Evolutionary conservation across 495 filamentous ascomycete species (phyloP), one percentile per base, ranked within the genome.

Genomic region (Penicillium goetzii): DNA sequence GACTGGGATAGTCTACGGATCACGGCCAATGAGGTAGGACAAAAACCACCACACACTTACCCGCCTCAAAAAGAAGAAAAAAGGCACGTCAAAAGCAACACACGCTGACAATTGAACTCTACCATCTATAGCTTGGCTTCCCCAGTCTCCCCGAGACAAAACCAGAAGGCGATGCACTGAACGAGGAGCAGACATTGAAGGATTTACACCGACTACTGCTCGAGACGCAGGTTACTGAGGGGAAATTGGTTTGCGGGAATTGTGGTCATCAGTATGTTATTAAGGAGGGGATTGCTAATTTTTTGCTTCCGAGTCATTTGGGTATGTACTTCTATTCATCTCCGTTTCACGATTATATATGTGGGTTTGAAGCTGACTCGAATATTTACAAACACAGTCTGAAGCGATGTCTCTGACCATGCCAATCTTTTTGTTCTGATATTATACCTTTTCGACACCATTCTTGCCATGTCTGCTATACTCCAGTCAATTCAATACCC

Each of bases 241-340:
- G 95, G 7, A 94, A 90, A 73, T 81, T 99, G 61, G 87, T 93
- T 26, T 99, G 95, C 72, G 93, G 88, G 53, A 90, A 89, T 73
- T 98, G 95, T 77, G 90, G 90, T 60, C 92, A 98, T 74, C 89
- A 94, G 77, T 98, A 98, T 76, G 85, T 86, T 68, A 88, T 99
- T 45, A 90, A 91, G 72, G 92, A 98, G 76, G 96, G 95, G 25
- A 96, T 98, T 69, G 91, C 92, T 50, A 98, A 98, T 74, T 99
- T 99, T 71, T 80, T 99, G 66, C 78, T 99, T 72, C 95, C 95
- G 19, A 93, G 89, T 69, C 95, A 98, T 80, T 76, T 98, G 69
- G 95, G 92, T 88, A 64, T 56, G 75, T 55, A 11, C 14, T 11
- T 19, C 17, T 52, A n/a, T n/a, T n/a, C n/a, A n/a, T n/a, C n/a